Base-by-base conservation (phyloP, 371 early-diverging fungal genomes). In the Synchytrium microbalum region DNA sequence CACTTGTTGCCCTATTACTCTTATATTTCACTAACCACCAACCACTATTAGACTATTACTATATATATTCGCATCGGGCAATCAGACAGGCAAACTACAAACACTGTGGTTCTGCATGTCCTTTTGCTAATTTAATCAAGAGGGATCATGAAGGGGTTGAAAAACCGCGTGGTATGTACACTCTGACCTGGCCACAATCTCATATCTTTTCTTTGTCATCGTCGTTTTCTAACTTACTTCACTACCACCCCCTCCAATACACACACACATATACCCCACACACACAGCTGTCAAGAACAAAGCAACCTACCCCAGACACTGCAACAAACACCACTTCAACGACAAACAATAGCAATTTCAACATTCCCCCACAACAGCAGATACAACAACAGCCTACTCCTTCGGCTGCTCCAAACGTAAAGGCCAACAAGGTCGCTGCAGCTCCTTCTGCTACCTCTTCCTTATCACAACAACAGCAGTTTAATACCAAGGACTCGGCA, bases 111-210 rank as follows among this genome's bases (percentile, higher is more conserved):
- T n/a, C n/a, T n/a, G n/a, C n/a, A n/a, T n/a, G n/a, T n/a, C n/a
- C n/a, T n/a, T n/a, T n/a, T n/a, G n/a, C n/a, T n/a, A n/a, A n/a
- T n/a, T n/a, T n/a, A n/a, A n/a, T n/a, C n/a, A n/a, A n/a, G n/a
- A 24, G 14, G 46, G 19, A 38, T 38, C 26, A 76, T 76, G 76
- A 76, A 76, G 64, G 73, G 76, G 58, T 63, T 76, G 70, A 76
- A 76, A 69, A 76, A 76, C 60, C 76, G 76, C 66, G 76, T 76
- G 28, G 76, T 76, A 58, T 25, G 69, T 67, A 3, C 54, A 5
- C 30, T 56, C 16, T 16, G 52, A 16, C 52, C n/a, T n/a, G n/a
- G n/a, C n/a, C n/a, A n/a, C n/a, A n/a, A n/a, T n/a, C n/a, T n/a
- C n/a, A n/a, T n/a, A n/a, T n/a, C n/a, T n/a, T n/a, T n/a, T n/a